These are phyloP conservation scores for Guillardia theta DNA, from an alignment of 78 protist genomes.

Conservation along the genomic window DNA sequence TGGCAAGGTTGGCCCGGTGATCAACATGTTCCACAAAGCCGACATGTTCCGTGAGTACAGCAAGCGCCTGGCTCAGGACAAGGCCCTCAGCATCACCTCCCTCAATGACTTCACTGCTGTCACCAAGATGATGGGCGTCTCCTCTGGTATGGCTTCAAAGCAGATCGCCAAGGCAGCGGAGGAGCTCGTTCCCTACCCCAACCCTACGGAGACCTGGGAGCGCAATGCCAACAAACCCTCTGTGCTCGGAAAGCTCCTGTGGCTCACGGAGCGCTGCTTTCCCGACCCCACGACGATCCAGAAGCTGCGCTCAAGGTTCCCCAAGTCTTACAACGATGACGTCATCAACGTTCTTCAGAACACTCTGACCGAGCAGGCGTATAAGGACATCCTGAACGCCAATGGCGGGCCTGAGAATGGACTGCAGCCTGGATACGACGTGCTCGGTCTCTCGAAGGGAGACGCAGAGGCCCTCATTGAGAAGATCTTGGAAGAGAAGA, in stretches of 20 bases:
- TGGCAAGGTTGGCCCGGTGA: not conserved
- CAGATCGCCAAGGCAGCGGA: not conserved
- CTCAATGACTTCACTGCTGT: not conserved
- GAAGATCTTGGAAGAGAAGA: not conserved
- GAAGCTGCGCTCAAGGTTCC: not conserved
- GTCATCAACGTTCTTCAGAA: constrained; percentile 18
- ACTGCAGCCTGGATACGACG: not conserved
- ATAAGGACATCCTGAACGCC: not conserved
- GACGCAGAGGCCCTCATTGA: not conserved
- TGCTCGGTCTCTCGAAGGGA: not conserved
- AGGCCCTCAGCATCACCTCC: not conserved
- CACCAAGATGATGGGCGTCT: not conserved
- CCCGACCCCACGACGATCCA: not conserved
- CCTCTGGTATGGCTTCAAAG: not conserved
- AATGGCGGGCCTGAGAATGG: not conserved
- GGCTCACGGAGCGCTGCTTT: constrained; percentile 41
- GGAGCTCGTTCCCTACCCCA: not conserved
- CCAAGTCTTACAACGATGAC: not conserved
- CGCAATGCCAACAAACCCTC: constrained; percentile 26
- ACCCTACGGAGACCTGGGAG: not conserved
- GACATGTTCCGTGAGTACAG: not conserved
- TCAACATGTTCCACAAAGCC: not conserved
- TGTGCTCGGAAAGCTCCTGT: constrained; percentile 38
- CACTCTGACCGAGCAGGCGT: constrained; percentile 7
- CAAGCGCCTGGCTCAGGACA: not conserved